These are phyloP conservation scores for Phytophthora meadii DNA, from an alignment of 352 stramenopile species.

Conservation along the genomic window DNA sequence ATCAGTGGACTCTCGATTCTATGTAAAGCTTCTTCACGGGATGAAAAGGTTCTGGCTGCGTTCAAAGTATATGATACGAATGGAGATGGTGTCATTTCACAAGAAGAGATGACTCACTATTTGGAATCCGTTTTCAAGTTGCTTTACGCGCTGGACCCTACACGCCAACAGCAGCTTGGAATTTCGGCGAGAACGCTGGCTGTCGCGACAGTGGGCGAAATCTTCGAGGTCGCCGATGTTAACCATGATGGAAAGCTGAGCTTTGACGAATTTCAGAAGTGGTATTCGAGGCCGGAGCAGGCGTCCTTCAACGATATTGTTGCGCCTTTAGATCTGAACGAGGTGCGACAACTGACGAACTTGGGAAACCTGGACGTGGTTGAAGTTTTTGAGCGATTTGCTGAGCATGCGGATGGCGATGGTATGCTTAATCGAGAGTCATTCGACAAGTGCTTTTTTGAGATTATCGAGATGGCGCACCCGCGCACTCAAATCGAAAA, in stretches of 20 bases:
- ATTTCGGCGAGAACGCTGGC: slow-evolving; percentile 74
- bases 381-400: slow-evolving; percentile 89
- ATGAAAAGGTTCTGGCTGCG: slow-evolving; percentile 75
- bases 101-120: slow-evolving; percentile 89
- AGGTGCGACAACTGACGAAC: slow-evolving; percentile 87
- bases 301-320: slow-evolving; percentile 76
- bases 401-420: slow-evolving; percentile 65
- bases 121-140: slow-evolving; percentile 86
- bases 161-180: slow-evolving; percentile 59
- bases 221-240: slow-evolving; percentile 89
- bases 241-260: slow-evolving; percentile 87
- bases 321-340: slow-evolving; percentile 74
- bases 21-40: slow-evolving; percentile 57
- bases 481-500: slow-evolving; percentile 71
- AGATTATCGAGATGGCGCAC: slow-evolving; percentile 76
- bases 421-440: slow-evolving; percentile 66
- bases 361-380: slow-evolving; percentile 84
- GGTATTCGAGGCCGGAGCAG: slow-evolving; percentile 78
- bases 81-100: slow-evolving; percentile 82
- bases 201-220: slow-evolving; percentile 67
- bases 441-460: slow-evolving; percentile 79
- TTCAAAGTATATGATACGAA: slow-evolving; percentile 90
- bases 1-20: slow-evolving; percentile 77
- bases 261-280: slow-evolving; percentile 88
- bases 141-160: slow-evolving; percentile 77